Base-by-base conservation (phyloP, 441 rosid species). In the Dalechampia spathulata region DNA sequence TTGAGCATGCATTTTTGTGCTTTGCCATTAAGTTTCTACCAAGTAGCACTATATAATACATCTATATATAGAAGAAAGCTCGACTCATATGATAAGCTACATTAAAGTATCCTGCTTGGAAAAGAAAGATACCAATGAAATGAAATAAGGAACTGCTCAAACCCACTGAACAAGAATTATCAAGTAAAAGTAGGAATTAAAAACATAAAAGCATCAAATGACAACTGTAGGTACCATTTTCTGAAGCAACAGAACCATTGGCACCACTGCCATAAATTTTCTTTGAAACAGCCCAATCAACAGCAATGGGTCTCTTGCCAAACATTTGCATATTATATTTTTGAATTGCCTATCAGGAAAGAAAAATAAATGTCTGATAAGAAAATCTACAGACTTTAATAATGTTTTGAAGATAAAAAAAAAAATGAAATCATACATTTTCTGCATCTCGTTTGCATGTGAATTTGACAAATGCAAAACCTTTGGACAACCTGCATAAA, bases 201-300 rank as follows among this genome's bases (percentile, higher is more conserved):
- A 57, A 19, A 47, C 7, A 15, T 34, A 30, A 34, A 36, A 50
- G 15, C 36, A 60, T 21, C 11, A 7, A 34, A 52, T 37, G 23
- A 39, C 38, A 64, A 55, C 55, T 20, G 39, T n/a, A 61, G 43
- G 62, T 79, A 89, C 97, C 96, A 72, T 83, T 85, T 49, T 59
- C 77, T 52, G 82, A 62, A 54, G 73, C 76, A 66, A 64, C 63
- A 64, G 69, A 63, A n/a, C 75, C 71, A 70, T 60, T 75, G 61
- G 75, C 66, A 28, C 85, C 66, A 36, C 64, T 80, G 52, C 64
- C 69, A 65, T 89, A 89, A 19, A 86, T 54, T 63, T 89, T 92
- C 76, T 89, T 92, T 13, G 93, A 80, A 67, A 92, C 87, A 59
- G 95, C 99, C 99, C 97, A 92, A 69, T 92, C 97, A 61, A 92